Evolutionary conservation across 371 early-diverging fungal genomes (phyloP).

Genomic region (Chytridium lagenaria): DNA sequence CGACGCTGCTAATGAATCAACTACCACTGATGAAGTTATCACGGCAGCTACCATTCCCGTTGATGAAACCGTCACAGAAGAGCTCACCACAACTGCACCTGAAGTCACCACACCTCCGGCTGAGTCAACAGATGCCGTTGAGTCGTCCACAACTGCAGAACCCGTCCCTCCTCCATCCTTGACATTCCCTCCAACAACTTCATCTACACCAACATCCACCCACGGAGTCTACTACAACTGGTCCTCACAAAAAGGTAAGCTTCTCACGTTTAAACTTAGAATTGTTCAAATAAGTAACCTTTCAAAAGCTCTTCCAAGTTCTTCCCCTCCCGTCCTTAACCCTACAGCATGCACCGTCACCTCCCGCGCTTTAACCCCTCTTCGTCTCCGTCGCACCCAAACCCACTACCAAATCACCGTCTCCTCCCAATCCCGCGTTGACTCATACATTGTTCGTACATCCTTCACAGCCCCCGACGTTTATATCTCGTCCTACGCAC

Average conservation of each 20-base stretch:
- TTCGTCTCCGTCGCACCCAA: background rate
- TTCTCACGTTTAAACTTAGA: no score
- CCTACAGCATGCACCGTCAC: background rate
- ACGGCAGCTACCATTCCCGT: background rate
- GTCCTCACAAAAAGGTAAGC: background rate
- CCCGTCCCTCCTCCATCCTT: background rate
- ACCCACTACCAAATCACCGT: constrained; percentile 17
- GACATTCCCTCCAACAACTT: background rate
- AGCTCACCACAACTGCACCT: background rate
- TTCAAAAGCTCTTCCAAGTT: background rate
- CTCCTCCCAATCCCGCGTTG: constrained; percentile 8
- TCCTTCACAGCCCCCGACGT: background rate
- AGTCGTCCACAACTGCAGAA: no score
- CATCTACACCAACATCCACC: background rate
- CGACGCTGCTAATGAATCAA: background rate
- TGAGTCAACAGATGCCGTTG: background rate
- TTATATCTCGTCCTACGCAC: constrained; percentile 6
- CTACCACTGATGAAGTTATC: background rate
- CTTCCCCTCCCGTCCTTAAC: background rate
- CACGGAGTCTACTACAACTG: background rate
- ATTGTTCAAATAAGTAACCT: background rate
- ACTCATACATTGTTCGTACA: constrained; percentile 3
- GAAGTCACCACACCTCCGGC: background rate
- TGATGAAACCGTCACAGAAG: background rate
- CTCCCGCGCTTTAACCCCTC: no score